Evolutionary conservation across 345 rosid genomes (phyloP), one percentile per base, ranked within the genome.

Genomic region (Viola odorata): DNA sequence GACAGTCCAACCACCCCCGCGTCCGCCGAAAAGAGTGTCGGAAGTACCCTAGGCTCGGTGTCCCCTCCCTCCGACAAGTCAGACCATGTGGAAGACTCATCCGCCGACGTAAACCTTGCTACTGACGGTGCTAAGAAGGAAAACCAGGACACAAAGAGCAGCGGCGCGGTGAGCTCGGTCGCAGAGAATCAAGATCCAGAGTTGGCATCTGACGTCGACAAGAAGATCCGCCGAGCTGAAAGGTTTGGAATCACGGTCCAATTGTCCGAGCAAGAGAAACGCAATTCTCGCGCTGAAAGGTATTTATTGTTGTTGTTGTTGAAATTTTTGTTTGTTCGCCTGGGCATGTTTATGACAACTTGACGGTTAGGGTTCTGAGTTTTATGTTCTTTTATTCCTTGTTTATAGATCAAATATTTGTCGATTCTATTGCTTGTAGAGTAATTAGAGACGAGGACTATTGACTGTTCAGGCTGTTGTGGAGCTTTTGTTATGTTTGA

Each of bases 271-370:
- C 72, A 82, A 62, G 99, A 94, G 81, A 94, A 94, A 68, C 97
- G 96, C 37, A 82, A 77, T 81, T 83, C 91, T 62, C 91, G 99
- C 7, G 96, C 99, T 47, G 97, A 86, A 75, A 89, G 97, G 97
- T 90, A 65, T 12, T 38, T 37, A 6, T 7, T 5, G 16, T 8
- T 37, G 5, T 38, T 55, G 10, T 7, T 55, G 8, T 51, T 51
- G 6, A 6, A 12, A 37, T 7, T 12, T 7, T 37, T 37, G 41
- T 15, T 40, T 39, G 15, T 44, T 44, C 12, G 47, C 3, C 12
- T 6, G 1, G 32, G 32, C 32, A 6, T 44, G 9, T 44, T 3
- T 44, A 6, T 44, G 7, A 11, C 2, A n/a, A 17, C 36, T 40
- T 10, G 3, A 9, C 14, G 45, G n/a, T 51, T 51, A 51, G 7